A percentile compares a stretch with the other conserved stretches of the same genome.
Evolutionary conservation across 116 monocot genomes (phyloP).

Genomic region (Cymodocea nodosa): DNA sequence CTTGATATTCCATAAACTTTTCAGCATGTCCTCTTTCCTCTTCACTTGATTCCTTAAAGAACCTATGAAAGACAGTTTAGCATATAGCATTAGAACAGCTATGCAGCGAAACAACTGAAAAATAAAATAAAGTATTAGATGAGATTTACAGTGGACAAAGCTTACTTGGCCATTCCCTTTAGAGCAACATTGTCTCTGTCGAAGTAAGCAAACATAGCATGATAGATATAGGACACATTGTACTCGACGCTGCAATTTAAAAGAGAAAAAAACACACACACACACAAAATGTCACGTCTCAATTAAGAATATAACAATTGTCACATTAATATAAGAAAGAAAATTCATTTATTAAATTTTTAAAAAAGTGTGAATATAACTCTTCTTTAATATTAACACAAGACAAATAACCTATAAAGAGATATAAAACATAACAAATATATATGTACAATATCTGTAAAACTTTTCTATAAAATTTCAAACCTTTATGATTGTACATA

Average conservation of each 20-base stretch:
- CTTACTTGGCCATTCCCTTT: slow-evolving; percentile 78
- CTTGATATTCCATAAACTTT: slow-evolving; percentile 88
- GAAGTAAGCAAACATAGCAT: slow-evolving; percentile 84
- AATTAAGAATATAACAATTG: too few species aligned
- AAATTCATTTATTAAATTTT: too few species aligned
- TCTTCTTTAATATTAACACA: too few species aligned
- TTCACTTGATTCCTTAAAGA: slow-evolving; percentile 67
- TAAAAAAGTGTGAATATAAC: too few species aligned
- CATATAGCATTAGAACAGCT: neutral
- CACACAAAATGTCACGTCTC: too few species aligned
- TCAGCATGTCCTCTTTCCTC: slow-evolving; percentile 76
- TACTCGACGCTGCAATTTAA: slow-evolving; percentile 74
- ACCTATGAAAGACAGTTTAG: slow-evolving; percentile 22
- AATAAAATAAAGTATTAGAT: neutral
- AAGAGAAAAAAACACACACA: neutral
- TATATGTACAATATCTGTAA: too few species aligned
- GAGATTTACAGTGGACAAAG: neutral
- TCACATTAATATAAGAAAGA: too few species aligned
- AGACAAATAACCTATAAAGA: too few species aligned
- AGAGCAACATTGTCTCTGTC: slow-evolving; percentile 85
- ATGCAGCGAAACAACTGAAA: neutral
- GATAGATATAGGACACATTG: slow-evolving; percentile 86
- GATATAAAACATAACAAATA: too few species aligned
- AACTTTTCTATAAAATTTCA: too few species aligned
- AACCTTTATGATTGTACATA: too few species aligned